Evolutionary conservation across 129 eudicot genomes (phyloP), one percentile per base, ranked within the genome.

Genomic region (Pulicaria dysenterica): DNA sequence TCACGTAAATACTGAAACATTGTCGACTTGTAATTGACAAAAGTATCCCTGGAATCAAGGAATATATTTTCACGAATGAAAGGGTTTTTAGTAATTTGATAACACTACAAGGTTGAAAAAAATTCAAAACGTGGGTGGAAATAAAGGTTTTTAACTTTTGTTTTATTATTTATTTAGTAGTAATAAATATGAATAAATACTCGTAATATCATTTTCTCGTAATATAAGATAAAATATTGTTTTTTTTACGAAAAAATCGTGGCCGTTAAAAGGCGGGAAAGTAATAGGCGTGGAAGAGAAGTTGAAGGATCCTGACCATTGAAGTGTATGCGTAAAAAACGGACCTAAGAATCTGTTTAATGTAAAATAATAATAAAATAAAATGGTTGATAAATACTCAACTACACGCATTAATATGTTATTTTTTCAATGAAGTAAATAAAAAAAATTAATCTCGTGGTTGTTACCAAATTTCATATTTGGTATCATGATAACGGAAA

Each of bases 211-310:
- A n/a, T 24, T 24, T 24, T 24, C 31, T 24, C 2, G 2, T 24
- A 24, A 24, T n/a, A n/a, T n/a, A n/a, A 24, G 2, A 24, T 1
- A 24, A 24, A 24, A 24, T 24, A 24, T 24, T 24, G 31, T 24
- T 24, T 67, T n/a, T 56, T 56, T 42, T 4, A 17, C n/a, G n/a
- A 59, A 24, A 47, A 77, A 79, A 74, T 83, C 76, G 71, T 81
- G 74, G 70, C 87, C 85, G 87, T 85, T 60, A 64, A 82, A 49
- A 43, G 75, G 63, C 56, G 70, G 42, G 15, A 34, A 56, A 17
- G 37, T 6, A 10, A 47, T 39, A 57, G 58, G 76, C 72, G 79
- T 79, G 79, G 55, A 39, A 44, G 66, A 39, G 45, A 80, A 48
- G 82, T 62, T 39, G 64, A 48, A 7, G 46, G 50, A 75, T 69